phyloP scores from a whole-genome alignment of 176 grass and related monocot species.

The Carex cristatella region DNA sequence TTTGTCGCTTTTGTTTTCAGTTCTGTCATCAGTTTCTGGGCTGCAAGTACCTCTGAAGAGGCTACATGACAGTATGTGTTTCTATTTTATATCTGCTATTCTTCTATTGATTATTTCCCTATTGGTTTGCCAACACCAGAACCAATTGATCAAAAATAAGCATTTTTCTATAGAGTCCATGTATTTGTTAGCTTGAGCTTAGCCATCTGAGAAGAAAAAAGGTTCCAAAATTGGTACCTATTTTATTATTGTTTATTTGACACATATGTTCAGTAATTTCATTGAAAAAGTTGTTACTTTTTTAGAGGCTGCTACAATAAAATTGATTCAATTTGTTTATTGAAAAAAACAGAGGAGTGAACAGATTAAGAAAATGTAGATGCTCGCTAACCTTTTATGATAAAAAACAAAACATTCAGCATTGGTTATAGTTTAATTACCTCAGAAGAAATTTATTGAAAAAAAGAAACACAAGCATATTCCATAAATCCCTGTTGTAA shows the following conservation, averaged over 20 bases:
- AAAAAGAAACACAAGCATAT: background rate
- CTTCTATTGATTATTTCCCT: background rate
- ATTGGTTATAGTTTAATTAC: background rate
- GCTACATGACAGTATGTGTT: constrained; percentile 56
- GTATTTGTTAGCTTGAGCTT: background rate
- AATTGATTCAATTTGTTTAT: background rate
- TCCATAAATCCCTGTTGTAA: background rate
- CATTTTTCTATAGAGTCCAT: background rate
- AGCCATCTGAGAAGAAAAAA: background rate
- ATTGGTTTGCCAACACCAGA: background rate
- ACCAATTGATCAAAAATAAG: background rate
- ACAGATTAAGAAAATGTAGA: background rate
- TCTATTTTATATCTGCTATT: background rate
- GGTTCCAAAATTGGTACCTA: too few relatives aligned
- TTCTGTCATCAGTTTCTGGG: constrained; percentile 91
- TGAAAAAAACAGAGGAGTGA: background rate
- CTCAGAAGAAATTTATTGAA: background rate
- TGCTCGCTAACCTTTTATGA: background rate
- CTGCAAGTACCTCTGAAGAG: constrained; percentile 60
- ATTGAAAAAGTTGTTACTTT: background rate
- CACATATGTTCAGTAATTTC: background rate
- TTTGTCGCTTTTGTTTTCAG: constrained; percentile 42
- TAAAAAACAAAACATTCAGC: background rate
- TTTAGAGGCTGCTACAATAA: background rate
- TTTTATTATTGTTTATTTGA: background rate